Evolutionary conservation across 2,329 filamentous ascomycete species (phyloP), one percentile per base, ranked within the genome.

Genomic region (Ampelomyces quisqualis): DNA sequence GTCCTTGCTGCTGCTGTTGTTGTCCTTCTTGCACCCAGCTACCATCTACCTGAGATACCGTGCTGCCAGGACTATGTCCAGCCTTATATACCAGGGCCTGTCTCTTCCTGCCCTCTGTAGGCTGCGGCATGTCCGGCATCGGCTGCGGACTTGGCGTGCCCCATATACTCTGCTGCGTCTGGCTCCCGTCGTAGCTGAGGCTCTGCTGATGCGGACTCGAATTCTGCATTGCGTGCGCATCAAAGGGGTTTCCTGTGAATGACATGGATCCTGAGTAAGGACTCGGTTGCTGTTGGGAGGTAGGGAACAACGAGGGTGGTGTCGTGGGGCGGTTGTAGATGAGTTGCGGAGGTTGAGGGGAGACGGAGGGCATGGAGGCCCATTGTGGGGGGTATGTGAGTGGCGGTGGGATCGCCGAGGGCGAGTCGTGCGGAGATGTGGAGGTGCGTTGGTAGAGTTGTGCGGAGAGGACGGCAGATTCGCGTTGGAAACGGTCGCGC

Each of bases 401-500:
- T 8, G 50, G 37, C 1, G 46, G 18, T 3, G 52, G 39, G 5
- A 45, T 43, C 4, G 50, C 13, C 11, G 49, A 48, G 14, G 62
- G 60, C 0, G 62, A 64, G 0, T 57, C 38, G 14, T 55, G 54
- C 5, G 61, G 57, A 1, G 60, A 58, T 3, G 45, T 34, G 5
- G 60, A 59, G 10, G 46, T 47, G 30, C 71, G 67, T 26, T 66
- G 62, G 28, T 71, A 69, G 1, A 76, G 64, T 13, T 72, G 67
- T 7, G 69, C 62, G 2, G 69, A 61, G 26, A 75, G 62, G 1
- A 57, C 43, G 1, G 67, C 62, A 0, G 72, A 72, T 39, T 75
- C 73, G 14, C 63, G 65, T 43, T 73, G 70, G 50, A 75, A 76
- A 11, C 72, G 69, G 38, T 75, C 72, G 13, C 70, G 72, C 73